Evolutionary conservation across 179 eudicot species (phyloP).

Genomic region (Nepenthes alata): DNA sequence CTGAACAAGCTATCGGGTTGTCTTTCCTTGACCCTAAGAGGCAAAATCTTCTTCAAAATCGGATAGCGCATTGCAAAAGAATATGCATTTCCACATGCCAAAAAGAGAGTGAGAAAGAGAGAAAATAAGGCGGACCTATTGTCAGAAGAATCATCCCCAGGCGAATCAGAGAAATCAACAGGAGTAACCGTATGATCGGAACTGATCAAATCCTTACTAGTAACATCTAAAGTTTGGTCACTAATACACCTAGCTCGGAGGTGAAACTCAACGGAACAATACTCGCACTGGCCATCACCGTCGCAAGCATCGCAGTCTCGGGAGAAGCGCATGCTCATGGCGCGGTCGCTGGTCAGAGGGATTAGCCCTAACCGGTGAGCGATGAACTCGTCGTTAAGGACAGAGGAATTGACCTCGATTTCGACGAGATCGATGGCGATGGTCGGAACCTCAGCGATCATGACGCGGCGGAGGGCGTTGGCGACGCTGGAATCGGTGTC

Average conservation of each 20-base stretch:
- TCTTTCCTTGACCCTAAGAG: no score
- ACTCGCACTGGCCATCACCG: constrained; percentile 97
- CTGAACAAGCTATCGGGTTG: no score
- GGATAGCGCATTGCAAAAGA: no score
- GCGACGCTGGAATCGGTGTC: constrained; percentile 73
- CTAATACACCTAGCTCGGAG: constrained; percentile 57
- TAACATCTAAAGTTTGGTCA: constrained; percentile 77
- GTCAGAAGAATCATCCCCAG: constrained; percentile 32
- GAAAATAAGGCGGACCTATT: constrained; percentile 14
- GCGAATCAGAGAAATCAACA: constrained; percentile 51
- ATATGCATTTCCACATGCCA: no score
- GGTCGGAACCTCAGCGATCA: constrained; percentile 92
- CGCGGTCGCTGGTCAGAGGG: constrained; percentile 74
- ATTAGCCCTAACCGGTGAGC: constrained; percentile 85
- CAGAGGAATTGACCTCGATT: constrained; percentile 90
- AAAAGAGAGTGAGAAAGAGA: neutral
- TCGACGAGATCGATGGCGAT: constrained; percentile 87
- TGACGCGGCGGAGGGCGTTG: constrained; percentile 89
- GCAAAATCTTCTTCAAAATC: no score
- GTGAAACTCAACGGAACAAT: constrained; percentile 89
- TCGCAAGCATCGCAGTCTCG: constrained; percentile 96
- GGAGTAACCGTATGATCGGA: constrained; percentile 74
- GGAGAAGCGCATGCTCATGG: constrained; percentile 90
- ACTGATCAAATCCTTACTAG: constrained; percentile 73
- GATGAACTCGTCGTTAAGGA: constrained; percentile 87